Base-by-base conservation (phyloP, 2,329 filamentous ascomycete genomes). In the Epichloe hybrida region DNA sequence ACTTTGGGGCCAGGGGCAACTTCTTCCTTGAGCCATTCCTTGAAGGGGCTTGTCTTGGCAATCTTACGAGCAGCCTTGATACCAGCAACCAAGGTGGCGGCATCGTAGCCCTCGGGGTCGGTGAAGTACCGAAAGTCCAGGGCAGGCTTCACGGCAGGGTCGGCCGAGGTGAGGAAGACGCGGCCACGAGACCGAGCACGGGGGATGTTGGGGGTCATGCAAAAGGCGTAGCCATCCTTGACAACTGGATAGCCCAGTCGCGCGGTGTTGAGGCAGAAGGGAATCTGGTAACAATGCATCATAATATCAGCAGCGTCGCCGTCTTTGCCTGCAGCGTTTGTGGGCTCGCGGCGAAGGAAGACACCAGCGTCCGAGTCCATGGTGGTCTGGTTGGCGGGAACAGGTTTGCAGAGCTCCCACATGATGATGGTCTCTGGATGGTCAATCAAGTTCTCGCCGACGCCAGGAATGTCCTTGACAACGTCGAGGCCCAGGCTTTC, bases 221-320 rank as follows among this genome's bases (percentile, higher is more conserved):
- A 93, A 74, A 94, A 94, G 49, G 87, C 88, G 61, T 90, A 84
- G 54, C 83, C 85, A 57, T 90, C 80, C 54, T 77, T 59, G 54
- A 76, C 62, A 52, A 68, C 64, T 41, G 73, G 74, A 62, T 82
- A 95, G 57, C 88, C 88, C 11, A 95, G 76, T 40, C 86, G 82
- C 50, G 77, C 72, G 1, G 88, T 95, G 76, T 95, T 95, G 58
- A 89, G 80, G 55, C 83, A 86, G 70, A 95, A 95, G 50, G 88
- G 88, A 58, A 95, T 94, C 70, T 95, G 89, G 73, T 95, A 95
- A 77, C 88, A 95, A 72, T 95, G 88, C 85, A 93, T 93, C 89
- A 95, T 95, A 61, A 94, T 71, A 63, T 95, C 89, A 56, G 85
- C 86, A 50, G 86, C 83, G 54, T 85, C 78, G 49, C 84, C 84